Base-by-base conservation (phyloP, 768 basidiomycete species). In the Austroboletus eburneus region DNA sequence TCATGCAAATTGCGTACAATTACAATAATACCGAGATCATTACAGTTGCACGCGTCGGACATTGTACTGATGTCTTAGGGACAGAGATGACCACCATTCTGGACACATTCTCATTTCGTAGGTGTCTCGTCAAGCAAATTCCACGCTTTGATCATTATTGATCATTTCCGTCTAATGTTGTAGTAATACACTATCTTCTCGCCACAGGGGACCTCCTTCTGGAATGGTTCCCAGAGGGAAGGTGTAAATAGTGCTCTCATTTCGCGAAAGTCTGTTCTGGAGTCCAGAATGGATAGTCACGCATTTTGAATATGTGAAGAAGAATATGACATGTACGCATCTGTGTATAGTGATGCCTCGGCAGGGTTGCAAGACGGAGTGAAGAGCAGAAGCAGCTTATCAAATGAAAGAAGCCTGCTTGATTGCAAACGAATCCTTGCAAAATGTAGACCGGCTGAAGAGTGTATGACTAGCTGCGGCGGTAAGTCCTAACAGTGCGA, bases 1-100 rank as follows among this genome's bases (percentile, higher is more conserved):
- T 62, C 38, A 54, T 62, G 57, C 42, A 59, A 8, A 24, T 59
- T 16, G 50, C 57, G 39, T 62, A 62, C 48, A 63, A 57, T 22
- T 62, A 64, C 21, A 14, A 56, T 9, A 37, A 42, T 2, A 42
- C 45, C 35, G 62, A 64, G 33, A 59, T 49, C 10, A 50, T 62
- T 14, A 29, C 59, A 9, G 23, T 41, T 21, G 35, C 46, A 29
- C 5, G 51, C 56, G 14, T 37, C 29, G 14, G 12, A 32, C 5
- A 43, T 50, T 45, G 38, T 14, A 32, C 45, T 8, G 48, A 52
- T 30, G 62, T 45, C 27, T 12, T 58, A 29, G 51, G 50, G 37
- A 52, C 56, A 0, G 56, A 61, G 16, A 34, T 61, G 18, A 13
- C 45, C 3, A 52, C 58, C 12, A 4, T 57, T 4, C 39, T 61